These are phyloP conservation scores for Tetrahymena borealis DNA, from an alignment of 73 alveolate genomes.

Conservation along the genomic window DNA sequence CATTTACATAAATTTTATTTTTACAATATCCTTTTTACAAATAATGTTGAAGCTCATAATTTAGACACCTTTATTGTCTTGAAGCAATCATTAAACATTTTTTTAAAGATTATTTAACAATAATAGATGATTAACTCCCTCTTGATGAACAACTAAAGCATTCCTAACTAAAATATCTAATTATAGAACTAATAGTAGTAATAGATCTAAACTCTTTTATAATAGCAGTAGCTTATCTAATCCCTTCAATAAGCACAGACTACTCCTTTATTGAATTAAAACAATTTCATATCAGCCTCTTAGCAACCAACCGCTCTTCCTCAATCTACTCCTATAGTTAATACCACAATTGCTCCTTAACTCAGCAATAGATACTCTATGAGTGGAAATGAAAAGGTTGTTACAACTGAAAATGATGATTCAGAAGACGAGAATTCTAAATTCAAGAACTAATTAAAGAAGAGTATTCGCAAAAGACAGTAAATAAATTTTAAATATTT, in stretches of 20 bases:
- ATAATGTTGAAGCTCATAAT: too few species aligned
- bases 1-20: neutral
- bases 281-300: neutral
- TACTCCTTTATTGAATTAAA: neutral
- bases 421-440: neutral
- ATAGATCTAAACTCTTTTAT: neutral
- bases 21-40: neutral
- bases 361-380: neutral
- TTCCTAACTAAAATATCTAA: neutral
- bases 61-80: neutral
- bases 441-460: neutral
- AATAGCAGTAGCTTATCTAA: neutral
- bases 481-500: neutral
- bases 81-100: neutral
- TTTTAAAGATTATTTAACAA: neutral
- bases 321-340: neutral
- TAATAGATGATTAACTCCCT: neutral
- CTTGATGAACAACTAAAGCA: neutral
- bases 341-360: neutral
- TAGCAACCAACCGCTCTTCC: neutral
- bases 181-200: neutral
- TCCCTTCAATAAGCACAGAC: neutral
- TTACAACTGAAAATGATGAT: neutral
- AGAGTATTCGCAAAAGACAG: neutral
- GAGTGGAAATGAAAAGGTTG: neutral